Conservation (phyloP, 2,329 filamentous ascomycete genomes). For the Podosphaera fusca region DNA sequence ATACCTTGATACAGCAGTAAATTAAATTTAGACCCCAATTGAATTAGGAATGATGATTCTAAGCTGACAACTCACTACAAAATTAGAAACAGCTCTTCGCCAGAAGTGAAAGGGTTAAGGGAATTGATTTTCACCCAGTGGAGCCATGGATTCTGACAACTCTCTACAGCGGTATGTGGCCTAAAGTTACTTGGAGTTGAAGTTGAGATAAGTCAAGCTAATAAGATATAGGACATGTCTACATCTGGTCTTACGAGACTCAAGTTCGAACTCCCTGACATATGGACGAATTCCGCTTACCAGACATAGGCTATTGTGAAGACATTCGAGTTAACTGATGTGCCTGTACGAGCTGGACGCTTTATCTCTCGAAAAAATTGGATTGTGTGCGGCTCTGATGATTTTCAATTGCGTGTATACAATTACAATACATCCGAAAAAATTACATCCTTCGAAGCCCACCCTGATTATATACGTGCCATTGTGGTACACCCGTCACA, state of each 20-base stretch:
- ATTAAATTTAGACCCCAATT: constrained; percentile 7
- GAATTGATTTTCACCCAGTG: constrained; percentile 88
- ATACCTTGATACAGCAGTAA: constrained; percentile 3
- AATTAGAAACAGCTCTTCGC: constrained; percentile 59
- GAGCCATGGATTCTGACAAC: constrained; percentile 96
- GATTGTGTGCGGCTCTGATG: constrained; percentile 88
- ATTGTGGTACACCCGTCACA: constrained; percentile 90
- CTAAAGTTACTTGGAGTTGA: neutral
- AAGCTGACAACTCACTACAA: constrained; percentile 18
- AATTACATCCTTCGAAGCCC: constrained; percentile 89
- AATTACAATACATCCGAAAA: constrained; percentile 99
- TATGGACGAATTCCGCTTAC: constrained; percentile 4
- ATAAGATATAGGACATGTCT: constrained; percentile 55
- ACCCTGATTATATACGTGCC: constrained; percentile 94
- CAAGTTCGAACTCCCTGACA: constrained; percentile 25
- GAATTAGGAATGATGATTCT: constrained; percentile 6
- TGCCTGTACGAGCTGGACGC: constrained; percentile 85
- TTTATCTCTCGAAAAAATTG: constrained; percentile 98
- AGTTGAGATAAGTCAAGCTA: constrained; percentile 6
- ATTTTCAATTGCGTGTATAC: constrained; percentile 74
- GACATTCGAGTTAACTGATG: constrained; percentile 96
- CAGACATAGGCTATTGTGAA: constrained; percentile 57
- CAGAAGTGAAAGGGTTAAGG: constrained; percentile 87
- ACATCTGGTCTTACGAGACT: constrained; percentile 97
- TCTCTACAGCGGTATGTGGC: constrained; percentile 62